Evolutionary conservation across 768 basidiomycete species (phyloP), one percentile per base, ranked within the genome.

Genomic region (Rhizopogon vulgaris): DNA sequence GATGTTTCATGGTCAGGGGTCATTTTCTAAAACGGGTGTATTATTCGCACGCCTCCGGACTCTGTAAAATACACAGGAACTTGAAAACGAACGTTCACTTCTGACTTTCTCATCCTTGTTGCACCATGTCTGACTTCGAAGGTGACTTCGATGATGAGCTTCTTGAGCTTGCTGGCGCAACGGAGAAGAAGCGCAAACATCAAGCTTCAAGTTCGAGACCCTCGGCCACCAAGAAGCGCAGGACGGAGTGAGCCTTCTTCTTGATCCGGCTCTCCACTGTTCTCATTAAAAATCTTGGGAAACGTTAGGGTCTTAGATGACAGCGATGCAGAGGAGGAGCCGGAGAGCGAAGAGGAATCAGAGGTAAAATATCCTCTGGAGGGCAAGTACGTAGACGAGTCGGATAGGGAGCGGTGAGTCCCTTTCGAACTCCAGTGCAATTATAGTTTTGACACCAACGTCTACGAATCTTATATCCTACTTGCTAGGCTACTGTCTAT

Each of bases 301-400:
- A 46, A 57, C 57, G 51, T 54, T 56, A 77, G 74, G 43, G 66
- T 67, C 54, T 71, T 71, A 12, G 73, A 78, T 30, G 78, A 79
- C 32, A 69, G 61, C 24, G 66, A 68, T 7, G 82, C 84, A 15
- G 82, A 78, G 32, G 71, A 75, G 38, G 77, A 69, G 18, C 76
- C 77, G 10, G 86, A 88, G 60, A 85, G 81, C 54, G 87, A 88
- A 59, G 76, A 74, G 48, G 80, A 79, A 51, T 78, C 78, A 28
- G 76, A 74, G 4, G 63, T 66, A 11, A 85, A 90, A 3, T 98
- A 91, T 64, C 94, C 93, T 0, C 71, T 96, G 11, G 95, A 98
- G 60, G 93, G 91, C 46, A 90, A 91, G 68, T 98, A 90, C 63
- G 79, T 78, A 53, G 85, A 96, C 62, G 91, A 92, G 60, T 77